A percentile compares a stretch with the other conserved stretches of the same genome.
Evolutionary conservation across 2,329 filamentous ascomycete species (phyloP).

Genomic region (Aspergillus candidus): DNA sequence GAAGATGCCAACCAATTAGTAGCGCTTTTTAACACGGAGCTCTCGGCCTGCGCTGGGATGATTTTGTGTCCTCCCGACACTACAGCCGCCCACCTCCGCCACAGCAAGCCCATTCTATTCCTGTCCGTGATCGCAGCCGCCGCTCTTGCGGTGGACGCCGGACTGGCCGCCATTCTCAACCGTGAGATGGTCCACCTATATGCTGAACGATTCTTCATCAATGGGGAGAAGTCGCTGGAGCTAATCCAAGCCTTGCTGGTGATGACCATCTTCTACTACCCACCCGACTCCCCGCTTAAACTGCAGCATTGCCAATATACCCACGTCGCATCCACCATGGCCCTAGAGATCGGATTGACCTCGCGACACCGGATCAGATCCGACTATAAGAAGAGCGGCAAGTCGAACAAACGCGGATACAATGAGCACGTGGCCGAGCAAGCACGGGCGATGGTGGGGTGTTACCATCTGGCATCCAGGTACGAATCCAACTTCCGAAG

Average conservation of each 20-base stretch:
- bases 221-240: background rate
- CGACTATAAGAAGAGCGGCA: conserved; percentile 14
- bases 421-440: conserved; percentile 31
- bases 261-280: conserved; percentile 47
- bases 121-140: conserved; percentile 1
- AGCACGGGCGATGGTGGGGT: conserved; percentile 28
- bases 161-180: background rate
- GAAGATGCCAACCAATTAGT: conserved; percentile 28
- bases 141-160: background rate
- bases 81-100: conserved; percentile 26
- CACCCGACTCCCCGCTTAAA: conserved; percentile 43
- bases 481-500: conserved; percentile 9
- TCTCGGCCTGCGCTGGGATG: conserved; percentile 26
- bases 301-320: conserved; percentile 49
- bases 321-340: conserved; percentile 49
- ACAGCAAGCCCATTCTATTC: conserved; percentile 52
- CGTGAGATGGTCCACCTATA: background rate
- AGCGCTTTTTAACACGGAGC: conserved; percentile 26
- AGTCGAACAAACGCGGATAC: conserved; percentile 9
- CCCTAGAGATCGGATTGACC: conserved; percentile 38
- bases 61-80: conserved; percentile 24
- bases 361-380: conserved; percentile 21
- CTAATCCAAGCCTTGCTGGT: conserved; percentile 44
- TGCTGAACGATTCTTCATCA: conserved; percentile 2
- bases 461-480: conserved; percentile 31